These are phyloP conservation scores for Chimonanthus salicifolius DNA, from an alignment of 164 flowering plant species.

Conservation along the genomic window DNA sequence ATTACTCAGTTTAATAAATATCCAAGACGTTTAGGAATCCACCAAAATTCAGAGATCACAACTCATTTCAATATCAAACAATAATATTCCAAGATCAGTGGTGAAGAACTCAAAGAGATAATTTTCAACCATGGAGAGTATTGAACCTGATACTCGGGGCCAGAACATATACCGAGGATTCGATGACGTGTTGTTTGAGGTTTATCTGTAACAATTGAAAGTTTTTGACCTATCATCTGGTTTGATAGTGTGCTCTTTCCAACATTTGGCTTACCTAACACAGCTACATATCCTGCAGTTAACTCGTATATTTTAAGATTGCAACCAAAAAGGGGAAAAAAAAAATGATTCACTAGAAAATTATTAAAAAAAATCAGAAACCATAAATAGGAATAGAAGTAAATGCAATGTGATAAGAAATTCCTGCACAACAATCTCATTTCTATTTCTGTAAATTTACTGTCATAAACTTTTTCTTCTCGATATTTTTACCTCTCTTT, in stretches of 20 bases:
- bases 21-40: not conserved
- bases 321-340: not conserved
- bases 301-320: not conserved
- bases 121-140: conserved; percentile 8
- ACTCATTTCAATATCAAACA: not conserved
- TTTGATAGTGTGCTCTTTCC: conserved; percentile 95
- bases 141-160: conserved; percentile 79
- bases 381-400: not conserved
- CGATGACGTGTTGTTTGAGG: conserved; percentile 98
- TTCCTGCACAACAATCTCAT: not conserved
- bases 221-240: conserved; percentile 96
- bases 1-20: conserved; percentile 13
- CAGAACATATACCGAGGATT: conserved; percentile 92
- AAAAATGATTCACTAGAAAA: not conserved
- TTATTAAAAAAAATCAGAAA: not conserved
- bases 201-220: conserved; percentile 93
- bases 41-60: not conserved
- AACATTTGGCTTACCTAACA: conserved; percentile 94
- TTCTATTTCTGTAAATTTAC: not conserved
- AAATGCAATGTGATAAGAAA: not conserved
- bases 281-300: conserved; percentile 85
- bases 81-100: not conserved
- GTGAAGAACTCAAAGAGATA: not conserved
- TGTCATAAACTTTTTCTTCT: not conserved
- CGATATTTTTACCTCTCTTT: not conserved